Evolutionary conservation across 2,329 filamentous ascomycete species (phyloP), one percentile per base, ranked within the genome.

Genomic region (Cladosporium sp.): DNA sequence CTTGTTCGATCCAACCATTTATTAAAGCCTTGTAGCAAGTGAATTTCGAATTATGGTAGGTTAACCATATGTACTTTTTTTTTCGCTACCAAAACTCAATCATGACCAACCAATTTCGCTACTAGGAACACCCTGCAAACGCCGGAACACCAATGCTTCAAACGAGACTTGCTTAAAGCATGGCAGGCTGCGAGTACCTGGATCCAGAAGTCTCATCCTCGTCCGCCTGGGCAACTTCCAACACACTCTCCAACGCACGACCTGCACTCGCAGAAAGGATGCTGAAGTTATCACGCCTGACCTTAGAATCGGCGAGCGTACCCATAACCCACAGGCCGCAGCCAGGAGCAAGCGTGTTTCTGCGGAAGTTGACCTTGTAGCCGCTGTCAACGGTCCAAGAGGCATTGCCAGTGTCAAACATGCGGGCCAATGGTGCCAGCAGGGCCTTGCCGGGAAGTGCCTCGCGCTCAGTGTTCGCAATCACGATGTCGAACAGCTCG

Each of bases 261-360:
- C 43, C 34, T n/a, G 55, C 57, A n/a, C 58, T 53, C 39, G 60
- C 59, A 8, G 58, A 57, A 45, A 56, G 51, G 43, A 55, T 50
- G 15, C 41, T 47, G 39, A 61, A 58, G 20, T 55, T 52, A 30
- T 61, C 59, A 24, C 47, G 50, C 4, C 59, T 54, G n/a, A 53
- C 43, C 15, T 52, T 51, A 2, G 41, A 19, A 24, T 60, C 53
- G 9, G 57, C 57, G 42, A 61, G 41, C 5, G 53, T 55, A 1
- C 59, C 59, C 24, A 61, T 43, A 11, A 60, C 34, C 60, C 60
- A 62, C 38, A 62, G 40, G 7, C 58, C 58, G 20, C 52, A 58
- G 8, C 52, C 57, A 17, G 50, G 45, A 17, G 44, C 43, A 18
- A 58, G 29, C 24, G 45, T 37, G 20, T 56, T 49, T 11, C 54